Evolutionary conservation across 371 early-diverging fungal genomes (phyloP), one percentile per base, ranked within the genome.

Genomic region (Mortierella sp.): DNA sequence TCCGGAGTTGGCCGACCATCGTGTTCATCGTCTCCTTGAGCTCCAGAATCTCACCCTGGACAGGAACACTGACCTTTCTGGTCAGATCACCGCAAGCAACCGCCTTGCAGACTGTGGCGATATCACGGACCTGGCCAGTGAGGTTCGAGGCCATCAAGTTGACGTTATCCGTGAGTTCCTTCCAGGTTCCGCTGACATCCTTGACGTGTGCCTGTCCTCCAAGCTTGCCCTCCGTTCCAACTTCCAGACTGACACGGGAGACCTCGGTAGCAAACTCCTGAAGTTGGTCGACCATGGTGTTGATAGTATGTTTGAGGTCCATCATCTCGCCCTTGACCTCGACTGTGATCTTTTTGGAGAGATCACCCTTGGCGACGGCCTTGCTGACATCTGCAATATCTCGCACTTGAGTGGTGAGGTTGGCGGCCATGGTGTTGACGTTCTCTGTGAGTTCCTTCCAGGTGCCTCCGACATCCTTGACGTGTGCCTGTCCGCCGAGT

Each of bases 221-320:
- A 2, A 93, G 85, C 58, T 87, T 88, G 10, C 92, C 92, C 40
- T 91, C 92, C 0, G 92, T 93, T 4, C 93, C 92, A 48, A 93
- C 93, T 75, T 91, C 91, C 8, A 87, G 71, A 7, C 91, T 88
- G 0, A 93, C 92, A 29, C 90, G 88, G 39, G 89, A 90, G 10
- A 94, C 93, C 73, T 94, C 94, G 0, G 89, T 87, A 2, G 92
- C 92, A 85, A 92, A 92, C 0, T 86, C 91, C 63, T 84, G 88
- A 7, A 90, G 71, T 77, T 90, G 91, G 68, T 91, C 92, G 22
- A 93, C 92, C 90, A 89, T 90, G 44, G 80, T 83, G 66, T 90
- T 90, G 65, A 90, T 88, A 0, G 89, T 90, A 13, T 81, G 88
- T 69, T 90, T 90, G 47, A 90, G 82, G 8, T 88, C 89, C 44